These are phyloP conservation scores for Globisporangium ultimum DNA, from an alignment of 352 stramenopile genomes.

Conservation along the genomic window DNA sequence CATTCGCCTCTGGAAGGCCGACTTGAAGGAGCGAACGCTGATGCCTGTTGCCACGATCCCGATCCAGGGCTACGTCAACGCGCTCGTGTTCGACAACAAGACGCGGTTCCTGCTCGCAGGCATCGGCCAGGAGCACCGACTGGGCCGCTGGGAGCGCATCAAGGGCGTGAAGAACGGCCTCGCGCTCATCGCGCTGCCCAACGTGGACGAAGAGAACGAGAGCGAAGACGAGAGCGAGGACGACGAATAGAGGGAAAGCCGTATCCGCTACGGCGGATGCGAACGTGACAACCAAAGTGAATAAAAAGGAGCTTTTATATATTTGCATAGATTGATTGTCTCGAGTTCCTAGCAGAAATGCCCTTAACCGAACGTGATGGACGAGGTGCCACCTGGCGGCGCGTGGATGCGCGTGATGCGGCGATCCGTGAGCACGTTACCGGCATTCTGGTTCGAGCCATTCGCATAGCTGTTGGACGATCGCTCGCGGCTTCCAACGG, in stretches of 20 bases:
- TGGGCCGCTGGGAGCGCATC: slow-evolving; percentile 90
- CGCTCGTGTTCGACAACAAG: slow-evolving; percentile 67
- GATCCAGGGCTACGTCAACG: slow-evolving; percentile 71
- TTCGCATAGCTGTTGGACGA: slow-evolving; percentile 87
- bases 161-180: slow-evolving; percentile 89
- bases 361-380: slow-evolving; percentile 69
- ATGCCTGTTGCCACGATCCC: slow-evolving; percentile 68
- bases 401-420: slow-evolving; percentile 89
- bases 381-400: slow-evolving; percentile 77
- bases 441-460: slow-evolving; percentile 84
- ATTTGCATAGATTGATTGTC: slow-evolving; percentile 4
- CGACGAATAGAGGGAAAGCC: slow-evolving; percentile 24
- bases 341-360: not conserved
- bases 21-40: slow-evolving; percentile 67
- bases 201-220: slow-evolving; percentile 35
- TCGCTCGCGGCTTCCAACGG: slow-evolving; percentile 6
- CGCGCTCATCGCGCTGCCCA: slow-evolving; percentile 84
- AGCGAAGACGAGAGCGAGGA: slow-evolving; percentile 31
- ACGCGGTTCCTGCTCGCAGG: slow-evolving; percentile 89
- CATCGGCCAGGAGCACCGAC: slow-evolving; percentile 90
- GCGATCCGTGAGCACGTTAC: slow-evolving; percentile 88
- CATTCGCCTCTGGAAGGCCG: slow-evolving; percentile 90
- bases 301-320: slow-evolving; percentile 9
- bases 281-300: not conserved
- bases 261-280: not conserved